Conservation (phyloP, 768 basidiomycete species). For the Coprinopsis cinerea region DNA sequence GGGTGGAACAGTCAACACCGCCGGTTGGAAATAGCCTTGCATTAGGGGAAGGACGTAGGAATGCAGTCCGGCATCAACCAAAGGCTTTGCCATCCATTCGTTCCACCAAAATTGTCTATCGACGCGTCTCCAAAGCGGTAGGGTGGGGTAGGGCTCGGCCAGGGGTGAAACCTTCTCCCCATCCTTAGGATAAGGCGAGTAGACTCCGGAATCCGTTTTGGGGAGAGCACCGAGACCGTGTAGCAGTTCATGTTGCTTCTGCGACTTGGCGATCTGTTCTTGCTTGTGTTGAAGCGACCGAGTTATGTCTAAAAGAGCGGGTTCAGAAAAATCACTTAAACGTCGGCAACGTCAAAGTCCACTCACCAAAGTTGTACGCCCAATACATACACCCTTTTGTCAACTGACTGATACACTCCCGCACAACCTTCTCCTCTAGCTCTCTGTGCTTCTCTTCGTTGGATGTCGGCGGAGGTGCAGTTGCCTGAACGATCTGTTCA, state of each 20-base stretch:
- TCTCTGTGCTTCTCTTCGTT: constrained; percentile 66
- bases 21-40: constrained; percentile 85
- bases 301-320: constrained; percentile 59
- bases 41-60: constrained; percentile 85
- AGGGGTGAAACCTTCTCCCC: constrained; percentile 43
- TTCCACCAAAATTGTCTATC: constrained; percentile 98
- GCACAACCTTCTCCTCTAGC: constrained; percentile 77
- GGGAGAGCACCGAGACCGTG: constrained; percentile 53
- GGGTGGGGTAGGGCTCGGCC: constrained; percentile 65
- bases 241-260: constrained; percentile 53
- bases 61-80: constrained; percentile 84
- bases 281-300: constrained; percentile 78
- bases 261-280: constrained; percentile 51
- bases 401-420: constrained; percentile 73
- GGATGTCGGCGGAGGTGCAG: constrained; percentile 57
- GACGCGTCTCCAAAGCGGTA: constrained; percentile 89
- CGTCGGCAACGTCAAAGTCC: background rate
- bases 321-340: background rate
- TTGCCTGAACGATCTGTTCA: constrained; percentile 49
- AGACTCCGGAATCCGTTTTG: constrained; percentile 20
- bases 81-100: constrained; percentile 76
- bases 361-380: constrained; percentile 74
- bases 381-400: constrained; percentile 89
- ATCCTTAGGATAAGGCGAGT: constrained; percentile 18
- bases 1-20: constrained; percentile 56